These are phyloP conservation scores for Lentithecium fluviatile DNA, from an alignment of 495 filamentous ascomycete genomes.

Conservation along the genomic window DNA sequence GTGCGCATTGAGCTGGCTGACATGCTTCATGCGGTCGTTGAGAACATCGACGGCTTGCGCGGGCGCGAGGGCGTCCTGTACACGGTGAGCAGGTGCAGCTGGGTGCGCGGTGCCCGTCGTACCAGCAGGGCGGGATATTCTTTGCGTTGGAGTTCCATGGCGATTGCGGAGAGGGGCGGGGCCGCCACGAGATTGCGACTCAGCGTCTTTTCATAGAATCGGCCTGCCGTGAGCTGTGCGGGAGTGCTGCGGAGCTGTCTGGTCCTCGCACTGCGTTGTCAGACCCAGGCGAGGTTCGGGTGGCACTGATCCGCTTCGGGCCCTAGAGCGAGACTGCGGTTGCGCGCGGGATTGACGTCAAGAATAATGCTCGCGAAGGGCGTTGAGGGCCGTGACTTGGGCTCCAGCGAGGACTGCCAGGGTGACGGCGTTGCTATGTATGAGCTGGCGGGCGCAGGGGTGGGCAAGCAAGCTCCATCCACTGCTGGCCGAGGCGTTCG, in stretches of 20 bases:
- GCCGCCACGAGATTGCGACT: conserved; percentile 15
- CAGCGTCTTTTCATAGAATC: conserved; percentile 31
- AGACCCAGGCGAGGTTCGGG: neutral
- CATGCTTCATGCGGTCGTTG: conserved; percentile 83
- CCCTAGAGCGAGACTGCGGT: conserved; percentile 2
- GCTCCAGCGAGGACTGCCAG: no score
- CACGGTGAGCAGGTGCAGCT: conserved; percentile 33
- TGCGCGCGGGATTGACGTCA: conserved; percentile 20
- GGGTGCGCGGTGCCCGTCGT: conserved; percentile 42
- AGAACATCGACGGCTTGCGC: conserved; percentile 79
- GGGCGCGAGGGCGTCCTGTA: conserved; percentile 78
- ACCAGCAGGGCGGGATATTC: conserved; percentile 98
- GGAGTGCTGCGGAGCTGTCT: conserved; percentile 27
- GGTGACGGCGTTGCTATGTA: no score
- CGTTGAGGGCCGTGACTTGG: neutral
- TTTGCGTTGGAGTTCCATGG: conserved; percentile 78
- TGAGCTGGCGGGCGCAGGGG: no score
- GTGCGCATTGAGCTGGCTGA: conserved; percentile 81
- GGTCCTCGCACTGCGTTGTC: conserved; percentile 28
- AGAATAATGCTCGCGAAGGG: neutral
- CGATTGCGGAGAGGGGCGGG: conserved; percentile 21
- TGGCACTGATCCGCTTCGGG: conserved; percentile 16
- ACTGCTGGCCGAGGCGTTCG: no score
- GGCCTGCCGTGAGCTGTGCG: conserved; percentile 7
- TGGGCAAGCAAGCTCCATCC: no score